Evolutionary conservation across 2,329 filamentous ascomycete species (phyloP).

Genomic region (Ophidiomyces ophidiicola): DNA sequence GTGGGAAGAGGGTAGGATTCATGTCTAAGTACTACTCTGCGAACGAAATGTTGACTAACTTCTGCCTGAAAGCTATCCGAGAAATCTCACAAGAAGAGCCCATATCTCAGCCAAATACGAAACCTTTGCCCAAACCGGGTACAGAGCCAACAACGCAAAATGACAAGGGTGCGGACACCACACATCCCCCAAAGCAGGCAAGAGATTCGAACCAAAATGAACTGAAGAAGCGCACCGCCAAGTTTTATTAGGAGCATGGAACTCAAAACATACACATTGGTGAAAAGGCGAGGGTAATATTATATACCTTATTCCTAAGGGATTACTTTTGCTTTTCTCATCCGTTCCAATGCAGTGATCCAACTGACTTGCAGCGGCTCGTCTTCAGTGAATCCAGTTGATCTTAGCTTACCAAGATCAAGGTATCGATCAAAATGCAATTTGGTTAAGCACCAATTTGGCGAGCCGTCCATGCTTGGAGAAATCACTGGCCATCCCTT

Average conservation of each 20-base stretch:
- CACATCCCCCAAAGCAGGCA: neutral
- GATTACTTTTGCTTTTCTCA: conserved; percentile 13
- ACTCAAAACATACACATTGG: too few species aligned
- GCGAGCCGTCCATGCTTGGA: conserved; percentile 14
- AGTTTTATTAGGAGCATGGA: conserved; percentile 3
- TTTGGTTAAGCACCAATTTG: conserved; percentile 15
- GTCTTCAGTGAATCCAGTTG: conserved; percentile 12
- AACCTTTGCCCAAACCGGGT: neutral
- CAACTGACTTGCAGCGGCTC: conserved; percentile 11
- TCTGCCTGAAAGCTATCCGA: conserved; percentile 8
- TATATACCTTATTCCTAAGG: too few species aligned
- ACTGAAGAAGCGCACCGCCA: conserved; percentile 1
- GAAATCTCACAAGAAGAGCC: conserved; percentile 32
- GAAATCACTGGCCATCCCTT: conserved; percentile 12
- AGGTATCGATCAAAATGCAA: conserved; percentile 13
- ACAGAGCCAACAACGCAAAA: neutral
- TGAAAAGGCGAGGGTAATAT: too few species aligned
- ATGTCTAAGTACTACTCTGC: neutral
- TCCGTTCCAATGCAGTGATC: conserved; percentile 10
- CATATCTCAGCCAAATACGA: neutral
- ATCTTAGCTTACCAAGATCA: conserved; percentile 12
- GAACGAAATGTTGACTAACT: neutral
- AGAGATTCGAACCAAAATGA: neutral
- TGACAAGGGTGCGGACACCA: neutral
- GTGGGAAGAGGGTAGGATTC: conserved; percentile 67